These are phyloP conservation scores for Tulasnella sp. DNA, from an alignment of 768 basidiomycete species.

Conservation along the genomic window DNA sequence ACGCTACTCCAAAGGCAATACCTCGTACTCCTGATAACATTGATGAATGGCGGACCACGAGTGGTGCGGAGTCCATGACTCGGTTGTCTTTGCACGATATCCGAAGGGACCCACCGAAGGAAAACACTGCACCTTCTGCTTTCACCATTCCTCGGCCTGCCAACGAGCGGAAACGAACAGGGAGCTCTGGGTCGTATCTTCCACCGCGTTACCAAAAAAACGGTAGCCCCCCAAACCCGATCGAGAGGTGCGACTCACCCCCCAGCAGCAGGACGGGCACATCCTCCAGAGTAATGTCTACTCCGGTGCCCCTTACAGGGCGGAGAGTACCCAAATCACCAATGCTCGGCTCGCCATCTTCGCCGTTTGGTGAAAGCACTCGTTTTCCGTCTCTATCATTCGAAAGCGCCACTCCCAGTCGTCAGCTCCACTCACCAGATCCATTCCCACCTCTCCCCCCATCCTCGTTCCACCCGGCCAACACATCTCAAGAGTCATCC, in stretches of 20 bases:
- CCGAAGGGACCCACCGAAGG: not conserved
- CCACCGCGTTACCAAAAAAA: not conserved
- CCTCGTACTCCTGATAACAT: slow-evolving; percentile 6
- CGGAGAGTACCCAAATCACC: not conserved
- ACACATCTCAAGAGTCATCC: not conserved
- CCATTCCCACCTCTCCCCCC: not conserved
- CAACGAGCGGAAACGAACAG: slow-evolving; percentile 5
- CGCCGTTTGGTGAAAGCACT: not conserved
- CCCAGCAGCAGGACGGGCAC: not conserved
- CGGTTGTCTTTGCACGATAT: slow-evolving; percentile 5
- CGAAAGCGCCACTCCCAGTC: not conserved
- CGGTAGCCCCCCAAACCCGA: not conserved
- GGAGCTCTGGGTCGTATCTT: not conserved
- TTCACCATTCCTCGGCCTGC: not conserved
- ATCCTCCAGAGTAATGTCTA: not conserved
- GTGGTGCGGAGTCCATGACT: slow-evolving; percentile 10
- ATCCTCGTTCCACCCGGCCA: not conserved
- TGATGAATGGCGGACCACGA: slow-evolving; percentile 2
- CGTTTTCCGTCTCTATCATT: slow-evolving; percentile 3
- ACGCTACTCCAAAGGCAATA: not conserved
- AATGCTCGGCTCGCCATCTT: not conserved
- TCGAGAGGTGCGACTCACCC: not conserved
- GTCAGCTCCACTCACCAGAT: not conserved
- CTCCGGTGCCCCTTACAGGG: not conserved
- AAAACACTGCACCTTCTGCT: not conserved